Conservation (phyloP, 805 yeast species). For the Candida sanyiensis region DNA sequence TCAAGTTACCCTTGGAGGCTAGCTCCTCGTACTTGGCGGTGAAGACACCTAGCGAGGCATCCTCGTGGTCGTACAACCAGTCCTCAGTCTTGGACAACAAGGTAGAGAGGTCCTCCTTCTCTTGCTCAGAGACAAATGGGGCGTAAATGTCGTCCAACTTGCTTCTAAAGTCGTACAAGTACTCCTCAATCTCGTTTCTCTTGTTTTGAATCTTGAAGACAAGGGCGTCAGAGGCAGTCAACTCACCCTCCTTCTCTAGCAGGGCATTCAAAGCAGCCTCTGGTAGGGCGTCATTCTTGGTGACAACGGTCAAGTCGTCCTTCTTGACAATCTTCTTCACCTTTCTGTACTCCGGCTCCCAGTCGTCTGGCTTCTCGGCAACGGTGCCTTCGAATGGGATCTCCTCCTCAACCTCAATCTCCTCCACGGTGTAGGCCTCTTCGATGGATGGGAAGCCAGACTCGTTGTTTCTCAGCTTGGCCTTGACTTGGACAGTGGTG, state of each 20-base stretch:
- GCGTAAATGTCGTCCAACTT: conserved; percentile 90
- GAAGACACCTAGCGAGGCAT: conserved; percentile 92
- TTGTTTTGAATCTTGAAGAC: conserved; percentile 98
- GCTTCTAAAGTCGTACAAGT: conserved; percentile 95
- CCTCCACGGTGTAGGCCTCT: conserved; percentile 92
- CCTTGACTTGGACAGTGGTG: conserved; percentile 78
- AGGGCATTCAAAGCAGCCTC: conserved; percentile 48
- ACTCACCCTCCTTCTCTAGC: conserved; percentile 77
- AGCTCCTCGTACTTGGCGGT: conserved; percentile 97
- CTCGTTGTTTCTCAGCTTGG: conserved; percentile 95
- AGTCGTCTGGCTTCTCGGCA: conserved; percentile 72
- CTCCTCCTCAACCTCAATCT: conserved; percentile 82
- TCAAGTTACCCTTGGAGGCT: conserved; percentile 89
- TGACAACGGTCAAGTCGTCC: conserved; percentile 62
- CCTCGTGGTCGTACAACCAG: conserved; percentile 98
- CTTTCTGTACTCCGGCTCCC: conserved; percentile 79
- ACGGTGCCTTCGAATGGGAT: conserved; percentile 56
- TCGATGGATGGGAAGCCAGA: conserved; percentile 92
- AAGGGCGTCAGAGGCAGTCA: conserved; percentile 87
- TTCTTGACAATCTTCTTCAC: conserved; percentile 94
- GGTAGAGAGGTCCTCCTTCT: conserved; percentile 71
- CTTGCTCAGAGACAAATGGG: conserved; percentile 84
- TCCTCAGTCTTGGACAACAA: conserved; percentile 86
- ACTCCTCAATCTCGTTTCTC: conserved; percentile 97
- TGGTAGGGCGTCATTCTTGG: conserved; percentile 58